Evolutionary conservation across 2,329 filamentous ascomycete species (phyloP).

Genomic region (Escovopsis sp.): DNA sequence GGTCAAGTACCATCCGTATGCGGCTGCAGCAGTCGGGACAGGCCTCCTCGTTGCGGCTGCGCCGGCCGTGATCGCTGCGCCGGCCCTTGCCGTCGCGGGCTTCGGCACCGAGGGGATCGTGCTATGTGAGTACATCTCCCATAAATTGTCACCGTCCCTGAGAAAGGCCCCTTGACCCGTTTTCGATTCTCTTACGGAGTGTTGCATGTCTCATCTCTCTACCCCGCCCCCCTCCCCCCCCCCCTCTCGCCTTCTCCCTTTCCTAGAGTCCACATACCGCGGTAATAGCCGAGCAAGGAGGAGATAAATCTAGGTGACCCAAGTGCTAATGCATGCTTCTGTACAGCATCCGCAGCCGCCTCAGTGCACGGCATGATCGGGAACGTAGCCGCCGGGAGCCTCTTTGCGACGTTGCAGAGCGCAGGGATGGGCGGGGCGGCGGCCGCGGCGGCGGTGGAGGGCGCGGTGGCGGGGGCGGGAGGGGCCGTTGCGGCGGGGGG

Average conservation of each 20-base stretch:
- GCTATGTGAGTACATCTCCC: conserved; percentile 4
- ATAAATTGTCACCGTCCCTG: too few relatives aligned
- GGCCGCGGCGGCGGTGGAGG: conserved; percentile 9
- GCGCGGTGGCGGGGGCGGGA: conserved; percentile 7
- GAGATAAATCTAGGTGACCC: too few relatives aligned
- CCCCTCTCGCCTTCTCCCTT: too few relatives aligned
- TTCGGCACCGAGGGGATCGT: conserved; percentile 9
- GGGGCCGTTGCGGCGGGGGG: not conserved
- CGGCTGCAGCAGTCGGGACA: not conserved
- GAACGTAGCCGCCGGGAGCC: conserved; percentile 9
- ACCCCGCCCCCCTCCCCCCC: too few relatives aligned
- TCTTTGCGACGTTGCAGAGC: conserved; percentile 18
- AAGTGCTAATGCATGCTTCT: not conserved
- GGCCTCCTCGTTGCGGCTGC: conserved; percentile 1
- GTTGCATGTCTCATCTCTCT: too few relatives aligned
- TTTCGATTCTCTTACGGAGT: too few relatives aligned
- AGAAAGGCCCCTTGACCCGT: too few relatives aligned
- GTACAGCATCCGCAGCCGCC: conserved; percentile 9
- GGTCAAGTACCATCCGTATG: not conserved
- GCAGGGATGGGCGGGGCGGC: conserved; percentile 14
- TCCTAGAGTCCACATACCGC: too few relatives aligned
- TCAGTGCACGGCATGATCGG: conserved; percentile 14
- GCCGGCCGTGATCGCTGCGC: conserved; percentile 4
- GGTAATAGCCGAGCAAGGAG: too few relatives aligned
- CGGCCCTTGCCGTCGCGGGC: conserved; percentile 7